Conservation (phyloP, 2,329 filamentous ascomycete species). For the Ceratocystis variospora region DNA sequence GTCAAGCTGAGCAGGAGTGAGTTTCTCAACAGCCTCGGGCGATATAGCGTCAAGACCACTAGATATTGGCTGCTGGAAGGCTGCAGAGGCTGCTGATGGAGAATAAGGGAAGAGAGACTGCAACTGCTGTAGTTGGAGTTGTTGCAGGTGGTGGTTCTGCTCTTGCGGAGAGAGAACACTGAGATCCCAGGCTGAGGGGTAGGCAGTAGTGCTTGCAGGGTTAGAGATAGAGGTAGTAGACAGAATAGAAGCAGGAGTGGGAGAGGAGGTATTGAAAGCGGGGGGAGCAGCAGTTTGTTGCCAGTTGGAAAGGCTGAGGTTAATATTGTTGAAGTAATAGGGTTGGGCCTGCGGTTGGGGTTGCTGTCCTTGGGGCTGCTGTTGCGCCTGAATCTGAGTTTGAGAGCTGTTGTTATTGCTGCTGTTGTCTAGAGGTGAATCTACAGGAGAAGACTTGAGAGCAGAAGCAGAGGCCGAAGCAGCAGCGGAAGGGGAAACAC, state of each 20-base stretch:
- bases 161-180: slow-evolving; percentile 12
- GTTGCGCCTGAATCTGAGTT: not conserved
- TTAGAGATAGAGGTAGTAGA: slow-evolving; percentile 6
- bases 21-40: slow-evolving; percentile 22
- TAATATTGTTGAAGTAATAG: slow-evolving; percentile 11
- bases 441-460: not conserved
- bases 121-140: slow-evolving; percentile 13
- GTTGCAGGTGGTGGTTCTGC: slow-evolving; percentile 15
- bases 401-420: not conserved
- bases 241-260: slow-evolving; percentile 3
- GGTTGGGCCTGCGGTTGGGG: slow-evolving; percentile 5
- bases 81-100: slow-evolving; percentile 5
- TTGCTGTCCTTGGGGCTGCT: slow-evolving; percentile 3
- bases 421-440: not conserved
- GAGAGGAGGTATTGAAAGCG: slow-evolving; percentile 5
- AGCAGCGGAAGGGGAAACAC: no score
- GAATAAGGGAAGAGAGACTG: slow-evolving; percentile 16
- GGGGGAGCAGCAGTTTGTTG: slow-evolving; percentile 10
- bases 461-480: not conserved
- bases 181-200: slow-evolving; percentile 14
- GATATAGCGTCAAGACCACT: slow-evolving; percentile 15
- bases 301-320: slow-evolving; percentile 14
- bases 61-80: slow-evolving; percentile 1
- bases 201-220: slow-evolving; percentile 1
- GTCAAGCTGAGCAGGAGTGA: slow-evolving; percentile 48